Evolutionary conservation across 2,329 filamentous ascomycete genomes (phyloP).

Genomic region (Trichoderma sp.): DNA sequence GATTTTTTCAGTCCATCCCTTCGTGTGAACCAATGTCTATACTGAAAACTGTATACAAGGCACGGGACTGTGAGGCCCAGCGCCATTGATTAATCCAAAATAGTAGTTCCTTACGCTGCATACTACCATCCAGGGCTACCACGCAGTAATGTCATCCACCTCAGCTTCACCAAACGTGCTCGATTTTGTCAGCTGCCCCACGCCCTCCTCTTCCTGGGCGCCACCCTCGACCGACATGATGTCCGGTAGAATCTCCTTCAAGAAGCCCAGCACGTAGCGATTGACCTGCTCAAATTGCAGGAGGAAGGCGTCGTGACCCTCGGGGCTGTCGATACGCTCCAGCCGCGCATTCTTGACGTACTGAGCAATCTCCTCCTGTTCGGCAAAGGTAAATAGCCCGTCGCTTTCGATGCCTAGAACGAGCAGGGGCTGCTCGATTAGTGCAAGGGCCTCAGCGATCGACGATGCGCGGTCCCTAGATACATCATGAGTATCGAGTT

Average conservation of each 20-base stretch:
- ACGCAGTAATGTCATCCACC: conserved; percentile 93
- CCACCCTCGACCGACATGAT: conserved; percentile 73
- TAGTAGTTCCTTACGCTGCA: background rate
- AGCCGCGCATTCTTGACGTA: conserved; percentile 77
- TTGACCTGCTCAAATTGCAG: conserved; percentile 98
- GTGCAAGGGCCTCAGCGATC: conserved; percentile 73
- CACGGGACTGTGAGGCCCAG: background rate
- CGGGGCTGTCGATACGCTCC: conserved; percentile 87
- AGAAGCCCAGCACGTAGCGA: conserved; percentile 78
- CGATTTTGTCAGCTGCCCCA: conserved; percentile 74
- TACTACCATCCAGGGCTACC: conserved; percentile 57
- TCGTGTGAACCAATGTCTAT: conserved; percentile 1
- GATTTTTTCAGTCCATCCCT: background rate
- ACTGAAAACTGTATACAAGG: background rate
- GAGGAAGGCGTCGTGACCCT: conserved; percentile 95
- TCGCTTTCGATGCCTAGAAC: conserved; percentile 95
- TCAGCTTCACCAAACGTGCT: conserved; percentile 96
- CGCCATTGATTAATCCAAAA: background rate
- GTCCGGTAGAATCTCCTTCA: conserved; percentile 80
- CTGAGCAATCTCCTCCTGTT: conserved; percentile 88
- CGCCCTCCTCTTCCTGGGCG: conserved; percentile 53
- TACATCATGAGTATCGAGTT: conserved; percentile 95
- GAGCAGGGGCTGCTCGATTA: conserved; percentile 86
- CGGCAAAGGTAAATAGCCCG: conserved; percentile 94
- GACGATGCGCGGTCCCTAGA: conserved; percentile 72